Evolutionary conservation across 495 filamentous ascomycete genomes (phyloP).

Genomic region (Podospora australis): DNA sequence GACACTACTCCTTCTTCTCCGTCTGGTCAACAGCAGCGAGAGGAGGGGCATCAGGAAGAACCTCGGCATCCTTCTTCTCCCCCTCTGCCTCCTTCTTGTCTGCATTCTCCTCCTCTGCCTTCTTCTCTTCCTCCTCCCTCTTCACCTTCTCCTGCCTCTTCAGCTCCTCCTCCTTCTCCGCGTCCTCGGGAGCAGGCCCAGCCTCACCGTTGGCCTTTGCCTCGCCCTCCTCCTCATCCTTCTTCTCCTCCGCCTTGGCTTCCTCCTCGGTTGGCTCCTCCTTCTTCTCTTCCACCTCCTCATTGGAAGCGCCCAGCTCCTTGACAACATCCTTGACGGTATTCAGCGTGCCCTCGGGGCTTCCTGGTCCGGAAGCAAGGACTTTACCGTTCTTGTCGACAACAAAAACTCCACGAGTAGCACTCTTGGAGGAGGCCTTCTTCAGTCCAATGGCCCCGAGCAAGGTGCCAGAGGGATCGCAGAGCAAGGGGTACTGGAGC

Average conservation of each 20-base stretch:
- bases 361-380: constrained; percentile 52
- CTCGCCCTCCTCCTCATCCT: constrained; percentile 7
- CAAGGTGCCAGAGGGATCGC: constrained; percentile 65
- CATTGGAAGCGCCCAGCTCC: constrained; percentile 21
- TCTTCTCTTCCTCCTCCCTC: not conserved
- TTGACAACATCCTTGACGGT: constrained; percentile 49
- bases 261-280: constrained; percentile 6
- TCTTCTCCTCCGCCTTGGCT: constrained; percentile 4
- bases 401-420: constrained; percentile 76
- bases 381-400: constrained; percentile 71
- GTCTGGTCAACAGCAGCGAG: no score
- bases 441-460: constrained; percentile 71
- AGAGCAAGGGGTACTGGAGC: constrained; percentile 83
- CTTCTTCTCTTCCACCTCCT: constrained; percentile 5
- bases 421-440: constrained; percentile 69
- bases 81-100: not conserved
- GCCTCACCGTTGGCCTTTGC: not conserved
- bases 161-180: constrained; percentile 19
- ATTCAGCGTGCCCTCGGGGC: constrained; percentile 53
- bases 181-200: constrained; percentile 12
- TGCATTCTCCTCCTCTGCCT: not conserved
- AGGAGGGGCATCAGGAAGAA: no score
- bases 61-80: not conserved
- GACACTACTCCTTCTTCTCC: no score
- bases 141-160: constrained; percentile 15